Base-by-base conservation (phyloP, 768 basidiomycete species). In the Termitomyces bulborhizus region DNA sequence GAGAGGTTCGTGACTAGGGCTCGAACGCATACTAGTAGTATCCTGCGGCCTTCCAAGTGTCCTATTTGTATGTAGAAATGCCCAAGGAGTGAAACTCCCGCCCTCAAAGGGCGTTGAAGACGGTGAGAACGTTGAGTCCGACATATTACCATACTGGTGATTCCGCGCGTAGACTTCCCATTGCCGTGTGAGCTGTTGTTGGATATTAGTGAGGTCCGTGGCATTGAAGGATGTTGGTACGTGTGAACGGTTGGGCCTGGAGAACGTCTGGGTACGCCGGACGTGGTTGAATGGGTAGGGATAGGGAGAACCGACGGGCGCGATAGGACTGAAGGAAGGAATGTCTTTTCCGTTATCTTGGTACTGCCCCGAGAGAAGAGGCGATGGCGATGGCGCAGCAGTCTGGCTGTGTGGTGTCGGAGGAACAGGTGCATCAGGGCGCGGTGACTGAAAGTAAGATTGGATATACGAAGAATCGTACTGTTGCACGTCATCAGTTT, bases 161-260 rank as follows among this genome's bases (percentile, higher is more conserved):
- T 84, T 90, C 63, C 86, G 78, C 3, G 89, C 87, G 58, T 85
- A 90, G 59, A 88, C 81, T 64, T 88, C 87, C 83, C 85, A 87
- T 67, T 90, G 89, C 37, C 81, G 74, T 1, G 81, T 81, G n/a
- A 88, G 70, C 63, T 89, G 85, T 61, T 87, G 84, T 58, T 84
- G 81, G 56, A 89, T 82, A 3, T 73, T 72, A 58, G 71, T 57
- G 46, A 74, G 69, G 63, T 84, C 63, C 57, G 74, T 60, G 5
- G 48, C 6, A 66, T 75, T 73, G 65, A 71, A 69, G 54, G 69
- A 64, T 53, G 72, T 68, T 60, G 69, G 55, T 56, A 65, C 55
- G 34, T 66, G 68, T 44, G 65, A 59, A 37, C 69, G 63, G 56
- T 71, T 59, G 43, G 71, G 64, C 3, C 66, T 67, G 1, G 72